phyloP scores from a whole-genome alignment of 495 filamentous ascomycete genomes.

The Articulospora tetracladia region DNA sequence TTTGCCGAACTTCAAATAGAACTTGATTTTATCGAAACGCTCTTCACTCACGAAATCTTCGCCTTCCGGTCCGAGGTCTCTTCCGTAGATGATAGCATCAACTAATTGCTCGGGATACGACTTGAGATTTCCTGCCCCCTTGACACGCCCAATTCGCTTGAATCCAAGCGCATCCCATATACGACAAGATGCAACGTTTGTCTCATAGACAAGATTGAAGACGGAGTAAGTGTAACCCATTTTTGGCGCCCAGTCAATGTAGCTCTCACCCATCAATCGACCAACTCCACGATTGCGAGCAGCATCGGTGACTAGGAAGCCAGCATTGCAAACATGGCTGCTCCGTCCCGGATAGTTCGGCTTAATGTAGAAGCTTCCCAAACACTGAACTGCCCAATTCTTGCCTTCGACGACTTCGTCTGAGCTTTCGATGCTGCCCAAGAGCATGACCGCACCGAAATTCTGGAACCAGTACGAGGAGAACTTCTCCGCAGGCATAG shows the following conservation, averaged over 20 bases:
- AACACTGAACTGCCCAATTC: slow-evolving; percentile 81
- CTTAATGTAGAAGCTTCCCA: slow-evolving; percentile 95
- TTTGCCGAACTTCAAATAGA: slow-evolving; percentile 91
- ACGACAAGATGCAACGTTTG: slow-evolving; percentile 88
- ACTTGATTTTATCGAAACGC: slow-evolving; percentile 97
- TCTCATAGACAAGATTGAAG: slow-evolving; percentile 98
- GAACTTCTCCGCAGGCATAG: slow-evolving; percentile 72
- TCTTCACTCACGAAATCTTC: slow-evolving; percentile 93
- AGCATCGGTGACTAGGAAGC: slow-evolving; percentile 88
- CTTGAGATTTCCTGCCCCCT: slow-evolving; percentile 79
- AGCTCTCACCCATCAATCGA: slow-evolving; percentile 87
- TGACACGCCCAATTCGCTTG: slow-evolving; percentile 91
- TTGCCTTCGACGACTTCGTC: slow-evolving; percentile 44
- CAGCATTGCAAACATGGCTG: slow-evolving; percentile 94
- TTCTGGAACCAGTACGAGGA: slow-evolving; percentile 93
- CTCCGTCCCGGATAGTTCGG: slow-evolving; percentile 96
- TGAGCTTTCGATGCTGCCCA: slow-evolving; percentile 65
- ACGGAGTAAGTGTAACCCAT: slow-evolving; percentile 95
- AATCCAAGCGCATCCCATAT: slow-evolving; percentile 99
- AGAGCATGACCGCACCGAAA: slow-evolving; percentile 89
- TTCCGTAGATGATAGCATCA: slow-evolving; percentile 95
- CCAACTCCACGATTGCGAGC: slow-evolving; percentile 89
- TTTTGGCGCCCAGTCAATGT: slow-evolving; percentile 91
- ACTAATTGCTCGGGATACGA: slow-evolving; percentile 76
- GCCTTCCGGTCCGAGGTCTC: slow-evolving; percentile 71